A percentile compares a stretch with the other conserved stretches of the same genome.
phyloP scores from a whole-genome alignment of 768 basidiomycete genomes.

The Lentinula boryana region DNA sequence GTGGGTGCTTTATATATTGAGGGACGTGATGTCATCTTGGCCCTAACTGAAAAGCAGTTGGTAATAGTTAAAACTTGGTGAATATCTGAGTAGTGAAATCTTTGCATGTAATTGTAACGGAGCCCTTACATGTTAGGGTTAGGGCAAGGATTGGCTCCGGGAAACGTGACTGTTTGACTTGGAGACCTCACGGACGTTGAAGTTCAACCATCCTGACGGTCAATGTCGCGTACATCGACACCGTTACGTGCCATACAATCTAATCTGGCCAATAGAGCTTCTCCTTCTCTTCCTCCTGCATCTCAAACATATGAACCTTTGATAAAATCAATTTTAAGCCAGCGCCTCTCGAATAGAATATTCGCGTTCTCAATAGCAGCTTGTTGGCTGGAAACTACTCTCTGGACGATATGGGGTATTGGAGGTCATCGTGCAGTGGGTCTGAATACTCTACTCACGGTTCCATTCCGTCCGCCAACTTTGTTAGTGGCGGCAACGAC shows the following conservation, averaged over 20 bases:
- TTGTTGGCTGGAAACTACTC: slow-evolving; percentile 35
- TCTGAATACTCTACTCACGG: slow-evolving; percentile 21
- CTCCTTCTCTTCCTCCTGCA: slow-evolving; percentile 52
- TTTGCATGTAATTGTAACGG: background rate
- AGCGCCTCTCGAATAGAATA: slow-evolving; percentile 50
- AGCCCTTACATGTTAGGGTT: background rate
- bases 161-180: background rate
- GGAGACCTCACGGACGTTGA: background rate
- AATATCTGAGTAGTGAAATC: background rate
- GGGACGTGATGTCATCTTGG: slow-evolving; percentile 43
- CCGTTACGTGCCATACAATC: slow-evolving; percentile 47
- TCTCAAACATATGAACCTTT: slow-evolving; percentile 59
- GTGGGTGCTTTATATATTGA: slow-evolving; percentile 45
- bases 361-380: slow-evolving; percentile 45
- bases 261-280: slow-evolving; percentile 37
- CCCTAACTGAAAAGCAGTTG: slow-evolving; percentile 73
- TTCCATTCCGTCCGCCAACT: slow-evolving; percentile 38
- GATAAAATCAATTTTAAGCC: slow-evolving; percentile 54
- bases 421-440: slow-evolving; percentile 29
- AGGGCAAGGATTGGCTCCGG: background rate
- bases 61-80: slow-evolving; percentile 42
- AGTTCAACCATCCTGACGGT: background rate
- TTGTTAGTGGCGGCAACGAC: slow-evolving; percentile 31
- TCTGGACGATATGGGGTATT: slow-evolving; percentile 39
- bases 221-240: slow-evolving; percentile 15